These are phyloP conservation scores for Aspergillus sergii DNA, from an alignment of 2,329 filamentous ascomycete species.

Conservation along the genomic window DNA sequence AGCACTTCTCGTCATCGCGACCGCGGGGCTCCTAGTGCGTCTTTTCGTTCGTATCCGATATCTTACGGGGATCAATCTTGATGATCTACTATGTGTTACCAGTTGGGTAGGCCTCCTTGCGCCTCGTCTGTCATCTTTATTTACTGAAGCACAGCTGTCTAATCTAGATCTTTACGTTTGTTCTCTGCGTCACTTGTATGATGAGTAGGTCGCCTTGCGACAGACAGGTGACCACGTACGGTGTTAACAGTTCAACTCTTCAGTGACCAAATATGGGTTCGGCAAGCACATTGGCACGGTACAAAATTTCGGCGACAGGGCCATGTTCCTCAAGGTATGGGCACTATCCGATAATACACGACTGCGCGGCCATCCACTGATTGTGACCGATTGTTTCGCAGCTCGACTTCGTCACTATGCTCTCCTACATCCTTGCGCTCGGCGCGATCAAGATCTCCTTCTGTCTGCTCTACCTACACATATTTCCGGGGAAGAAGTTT, in stretches of 20 bases:
- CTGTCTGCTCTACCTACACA: conserved; percentile 25
- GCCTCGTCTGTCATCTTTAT: not conserved
- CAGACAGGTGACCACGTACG: too few species aligned
- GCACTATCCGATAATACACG: too few species aligned
- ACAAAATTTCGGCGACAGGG: not conserved
- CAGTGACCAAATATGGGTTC: conserved; percentile 26
- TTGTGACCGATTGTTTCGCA: not conserved
- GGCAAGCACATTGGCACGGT: conserved; percentile 22
- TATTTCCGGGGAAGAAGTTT: conserved; percentile 24
- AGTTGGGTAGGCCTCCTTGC: conserved; percentile 17
- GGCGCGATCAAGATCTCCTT: conserved; percentile 34
- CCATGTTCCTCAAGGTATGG: conserved; percentile 24
- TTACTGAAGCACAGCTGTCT: not conserved
- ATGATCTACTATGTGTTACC: conserved; percentile 21
- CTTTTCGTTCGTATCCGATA: conserved; percentile 20
- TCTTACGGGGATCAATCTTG: conserved; percentile 17
- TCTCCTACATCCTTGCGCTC: conserved; percentile 31
- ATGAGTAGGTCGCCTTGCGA: conserved; percentile 3
- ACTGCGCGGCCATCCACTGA: not conserved
- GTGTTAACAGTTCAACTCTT: not conserved
- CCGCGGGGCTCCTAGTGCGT: conserved; percentile 15
- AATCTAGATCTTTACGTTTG: conserved; percentile 14
- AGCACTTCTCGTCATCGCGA: conserved; percentile 13
- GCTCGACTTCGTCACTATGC: conserved; percentile 24
- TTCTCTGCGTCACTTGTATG: conserved; percentile 15